Percentiles rank a stretch among this genome's conserved stretches.
These are phyloP conservation scores for Syzygium aromaticum DNA, from an alignment of 345 rosid species.

Conservation along the genomic window DNA sequence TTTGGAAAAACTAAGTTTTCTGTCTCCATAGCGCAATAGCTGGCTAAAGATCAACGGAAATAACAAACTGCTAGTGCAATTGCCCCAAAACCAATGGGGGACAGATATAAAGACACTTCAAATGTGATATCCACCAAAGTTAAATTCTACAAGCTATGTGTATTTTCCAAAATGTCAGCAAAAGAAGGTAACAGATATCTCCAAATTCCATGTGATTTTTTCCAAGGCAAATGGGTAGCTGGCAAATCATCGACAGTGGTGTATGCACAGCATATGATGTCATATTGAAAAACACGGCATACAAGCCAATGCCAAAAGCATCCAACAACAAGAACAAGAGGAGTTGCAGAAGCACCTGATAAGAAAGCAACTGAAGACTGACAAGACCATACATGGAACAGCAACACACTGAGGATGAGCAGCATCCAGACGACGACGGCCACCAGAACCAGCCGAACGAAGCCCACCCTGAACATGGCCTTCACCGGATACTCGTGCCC, in stretches of 20 bases:
- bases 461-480: slow-evolving; percentile 62
- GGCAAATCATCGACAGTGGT: too few species aligned
- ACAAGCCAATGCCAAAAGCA: not conserved
- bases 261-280: not conserved
- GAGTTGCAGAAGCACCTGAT: slow-evolving; percentile 41
- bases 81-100: not conserved
- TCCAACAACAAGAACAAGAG: not conserved
- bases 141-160: not conserved
- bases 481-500: slow-evolving; percentile 40
- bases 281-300: not conserved
- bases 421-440: slow-evolving; percentile 86
- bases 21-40: not conserved
- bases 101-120: not conserved
- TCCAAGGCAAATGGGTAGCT: too few species aligned
- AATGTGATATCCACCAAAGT: not conserved
- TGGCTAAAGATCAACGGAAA: not conserved
- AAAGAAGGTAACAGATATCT: not conserved
- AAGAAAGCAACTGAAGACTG: slow-evolving; percentile 65
- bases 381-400: slow-evolving; percentile 88
- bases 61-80: not conserved
- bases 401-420: slow-evolving; percentile 54
- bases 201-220: not conserved
- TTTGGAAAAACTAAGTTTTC: not conserved
- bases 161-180: not conserved
- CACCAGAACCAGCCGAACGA: slow-evolving; percentile 66